Evolutionary conservation across 2,329 filamentous ascomycete genomes (phyloP), one percentile per base, ranked within the genome.

Genomic region (Hymenotorrendiella dingleyae): DNA sequence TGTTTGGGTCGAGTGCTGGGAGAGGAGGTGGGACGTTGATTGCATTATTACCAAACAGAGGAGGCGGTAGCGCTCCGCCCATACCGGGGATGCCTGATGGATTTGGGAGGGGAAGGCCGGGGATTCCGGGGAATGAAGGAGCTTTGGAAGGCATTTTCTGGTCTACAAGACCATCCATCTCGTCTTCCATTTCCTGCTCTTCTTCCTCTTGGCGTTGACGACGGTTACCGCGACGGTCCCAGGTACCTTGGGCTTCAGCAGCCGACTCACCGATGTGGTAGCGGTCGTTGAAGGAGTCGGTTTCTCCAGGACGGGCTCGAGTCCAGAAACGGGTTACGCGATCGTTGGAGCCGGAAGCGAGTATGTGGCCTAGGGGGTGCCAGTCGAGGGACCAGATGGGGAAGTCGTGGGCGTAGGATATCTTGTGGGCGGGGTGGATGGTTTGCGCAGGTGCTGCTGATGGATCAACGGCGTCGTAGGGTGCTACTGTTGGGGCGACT

Each of bases 331-430:
- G 82, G 2, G 93, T 97, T 48, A 95, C 90, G 29, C 93, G 84
- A 63, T 98, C 93, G 63, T 98, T 97, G 9, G 90, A 95, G 10
- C 93, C 93, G 2, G 91, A 94, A 1, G 90, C 90, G 6, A 98
- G 76, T 50, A 98, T 91, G 60, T 98, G 93, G 21, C 93, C 93
- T 0, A 97, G 74, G 1, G 93, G 93, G 62, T 98, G 93, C 90
- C 93, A 98, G 68, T 96, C 90, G 37, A 98, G 76, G 14, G 90
- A 94, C 93, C 93, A 98, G 52, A 98, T 93, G 14, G 89, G 88
- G 62, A 90, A 94, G 54, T 94, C 86, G 63, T 98, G 93, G 0
- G 93, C 93, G 59, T 83, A 91, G 6, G 85, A 80, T 23, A 96
- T 68, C 57, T 81, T 84, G 68, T 97, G 91, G 3, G 89, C 88